These are phyloP conservation scores for Sicyos baderoa DNA, from an alignment of 306 rosid species.

Conservation along the genomic window DNA sequence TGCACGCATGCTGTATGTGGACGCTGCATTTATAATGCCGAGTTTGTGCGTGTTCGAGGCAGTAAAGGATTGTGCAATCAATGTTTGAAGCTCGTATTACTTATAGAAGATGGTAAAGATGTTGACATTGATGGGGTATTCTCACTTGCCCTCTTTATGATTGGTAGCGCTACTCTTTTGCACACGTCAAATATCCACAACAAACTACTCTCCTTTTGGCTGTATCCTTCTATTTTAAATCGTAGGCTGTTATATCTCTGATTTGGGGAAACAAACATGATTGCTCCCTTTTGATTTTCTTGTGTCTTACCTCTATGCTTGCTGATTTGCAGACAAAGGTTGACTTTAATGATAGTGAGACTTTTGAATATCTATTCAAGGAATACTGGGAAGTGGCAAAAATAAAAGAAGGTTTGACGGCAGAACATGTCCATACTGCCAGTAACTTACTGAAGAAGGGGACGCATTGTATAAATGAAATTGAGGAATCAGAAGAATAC, in stretches of 20 bases:
- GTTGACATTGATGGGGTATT: constrained; percentile 66
- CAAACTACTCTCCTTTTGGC: not conserved
- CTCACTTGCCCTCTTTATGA: constrained; percentile 7
- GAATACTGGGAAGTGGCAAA: constrained; percentile 47
- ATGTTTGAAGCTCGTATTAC: constrained; percentile 47
- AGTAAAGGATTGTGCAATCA: constrained; percentile 47
- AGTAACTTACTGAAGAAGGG: constrained; percentile 32
- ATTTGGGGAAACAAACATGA: not conserved
- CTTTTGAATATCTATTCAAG: constrained; percentile 43
- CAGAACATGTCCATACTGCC: constrained; percentile 30
- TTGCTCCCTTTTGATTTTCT: constrained; percentile 3
- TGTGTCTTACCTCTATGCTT: not conserved
- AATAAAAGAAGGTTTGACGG: constrained; percentile 42
- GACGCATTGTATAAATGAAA: constrained; percentile 25
- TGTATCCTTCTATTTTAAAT: not conserved
- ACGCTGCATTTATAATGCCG: constrained; percentile 32
- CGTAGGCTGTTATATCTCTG: not conserved
- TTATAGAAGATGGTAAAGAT: constrained; percentile 42
- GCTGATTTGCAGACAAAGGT: constrained; percentile 34
- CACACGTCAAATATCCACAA: not conserved
- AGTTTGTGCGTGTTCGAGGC: constrained; percentile 32
- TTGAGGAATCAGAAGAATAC: constrained; percentile 37
- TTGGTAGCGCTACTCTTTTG: not conserved
- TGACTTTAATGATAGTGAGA: constrained; percentile 45
- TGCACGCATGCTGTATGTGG: constrained; percentile 66